Evolutionary conservation across 1,284 basidiomycete genomes (phyloP), one percentile per base, ranked within the genome.

Genomic region (Cryptococcus sp.): DNA sequence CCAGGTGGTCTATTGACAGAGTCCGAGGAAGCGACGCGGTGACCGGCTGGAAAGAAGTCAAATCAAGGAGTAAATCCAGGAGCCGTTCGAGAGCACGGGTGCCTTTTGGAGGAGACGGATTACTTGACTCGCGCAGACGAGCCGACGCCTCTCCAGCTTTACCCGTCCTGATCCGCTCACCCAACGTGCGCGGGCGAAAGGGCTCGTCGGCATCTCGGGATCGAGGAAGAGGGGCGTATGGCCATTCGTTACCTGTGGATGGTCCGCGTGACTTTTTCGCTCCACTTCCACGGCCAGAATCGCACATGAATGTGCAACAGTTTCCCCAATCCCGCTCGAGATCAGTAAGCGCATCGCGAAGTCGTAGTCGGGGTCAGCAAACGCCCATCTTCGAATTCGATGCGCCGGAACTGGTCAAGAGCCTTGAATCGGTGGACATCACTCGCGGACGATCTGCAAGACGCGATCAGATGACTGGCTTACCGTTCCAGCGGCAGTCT

Each of bases 1-100:
- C 78, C 8, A 82, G 92, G 4, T 93, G 90, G 91, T 85, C 84
- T 10, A 86, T 92, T 53, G 81, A 82, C 1, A 85, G 85, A 78
- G 85, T 93, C 20, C 86, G 88, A 61, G 85, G 88, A 52, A 83
- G 86, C 10, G 88, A 88, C 15, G 93, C 91, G 85, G 85, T 89
- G 30, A 83, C 88, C 35, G 90, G 90, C 2, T 91, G 86, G 86
- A 85, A 83, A 38, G 79, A 79, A 54, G 79, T 79, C 52, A 68
- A 71, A 54, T 50, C 66, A 8, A 55, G 72, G 22, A 67, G 63
- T 45, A 70, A 67, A 35, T 66, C 59, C 15, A 55, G 72, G 27
- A 70, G 64, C 40, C 47, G 72, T 25, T 65, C 63, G 4, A 58
- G 68, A 23, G 64, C 60, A 1, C 46, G 59, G 16, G 52, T 50